Evolutionary conservation across 768 basidiomycete genomes (phyloP), one percentile per base, ranked within the genome.

Genomic region (Auriscalpium microsporum): DNA sequence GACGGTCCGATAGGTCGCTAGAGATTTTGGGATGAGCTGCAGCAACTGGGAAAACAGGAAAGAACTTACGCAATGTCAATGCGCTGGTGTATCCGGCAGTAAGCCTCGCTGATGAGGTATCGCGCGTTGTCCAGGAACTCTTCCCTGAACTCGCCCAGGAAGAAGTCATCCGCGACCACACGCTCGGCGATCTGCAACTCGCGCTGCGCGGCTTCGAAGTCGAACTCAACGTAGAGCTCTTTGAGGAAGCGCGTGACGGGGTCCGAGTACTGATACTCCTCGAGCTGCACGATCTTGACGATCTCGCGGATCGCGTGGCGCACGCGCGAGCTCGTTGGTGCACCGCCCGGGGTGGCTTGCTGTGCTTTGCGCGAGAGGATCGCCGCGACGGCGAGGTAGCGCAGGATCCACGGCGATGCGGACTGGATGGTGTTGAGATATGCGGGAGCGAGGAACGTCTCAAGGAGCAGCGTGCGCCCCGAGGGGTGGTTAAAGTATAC

Each of bases 341-440:
- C 49, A 70, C 65, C 1, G 69, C 63, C 5, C 73, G 72, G 28
- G 74, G 76, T 67, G 10, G 81, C 70, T 0, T 83, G 72, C 0
- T 87, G 76, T 14, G 81, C 73, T 67, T 93, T 90, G 63, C 92
- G 85, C 16, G 91, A 90, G 64, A 98, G 84, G 62, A 99, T 84
- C 40, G 94, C 92, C 5, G 96, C 94, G 21, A 89, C 85, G 17
- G 93, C 85, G 61, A 97, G 83, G 76, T 98, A 98, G 50, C 96
- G 86, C 53, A 98, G 77, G 63, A 98, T 80, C 88, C 94, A 96
- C 0, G 95, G 94, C 53, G 79, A 90, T 4, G 93, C 84, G 0
- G 94, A 96, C 70, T 98, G 96, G 69, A 98, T 94, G 11, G 96
- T 97, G 75, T 97, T 96, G 69, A 99, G 87, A 77, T 97, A 98